These are phyloP conservation scores for Acer campestre DNA, from an alignment of 345 rosid species.

Conservation along the genomic window DNA sequence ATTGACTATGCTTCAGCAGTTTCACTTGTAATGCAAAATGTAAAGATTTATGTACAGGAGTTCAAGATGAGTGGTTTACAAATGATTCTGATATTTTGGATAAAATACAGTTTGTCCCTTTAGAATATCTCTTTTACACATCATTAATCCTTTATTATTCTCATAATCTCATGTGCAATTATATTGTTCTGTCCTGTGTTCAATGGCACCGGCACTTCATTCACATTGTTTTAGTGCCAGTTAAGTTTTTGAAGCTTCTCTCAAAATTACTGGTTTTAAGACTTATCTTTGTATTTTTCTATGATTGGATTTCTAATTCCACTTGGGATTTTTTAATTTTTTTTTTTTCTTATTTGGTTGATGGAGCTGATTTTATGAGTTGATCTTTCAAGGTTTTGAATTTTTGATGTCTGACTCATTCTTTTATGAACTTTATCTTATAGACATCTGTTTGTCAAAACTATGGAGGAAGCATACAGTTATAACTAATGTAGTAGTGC, in stretches of 20 bases:
- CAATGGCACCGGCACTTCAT: background rate
- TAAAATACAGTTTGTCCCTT: background rate
- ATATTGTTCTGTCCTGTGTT: background rate
- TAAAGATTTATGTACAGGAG: background rate
- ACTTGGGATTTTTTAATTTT: background rate
- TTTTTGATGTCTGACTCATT: constrained; percentile 13
- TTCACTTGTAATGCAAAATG: background rate
- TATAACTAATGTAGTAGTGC: constrained; percentile 26
- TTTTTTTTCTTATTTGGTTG: background rate
- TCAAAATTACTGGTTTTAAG: background rate
- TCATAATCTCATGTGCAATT: background rate
- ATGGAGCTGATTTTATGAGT: background rate
- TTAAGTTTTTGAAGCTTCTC: background rate
- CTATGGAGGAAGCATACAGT: constrained; percentile 73
- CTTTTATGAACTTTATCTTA: constrained; percentile 8
- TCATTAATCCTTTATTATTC: background rate
- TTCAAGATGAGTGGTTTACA: background rate
- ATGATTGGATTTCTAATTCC: background rate
- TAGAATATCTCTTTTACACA: background rate
- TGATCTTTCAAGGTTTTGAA: constrained; percentile 10
- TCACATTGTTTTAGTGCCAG: background rate
- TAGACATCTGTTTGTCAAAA: constrained; percentile 65
- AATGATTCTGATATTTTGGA: background rate
- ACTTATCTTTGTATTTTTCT: background rate
- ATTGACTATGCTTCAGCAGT: background rate